A percentile compares a stretch with the other conserved stretches of the same genome.
These are phyloP conservation scores for Cladosporium sp. DNA, from an alignment of 2,329 filamentous ascomycete genomes.

Conservation along the genomic window DNA sequence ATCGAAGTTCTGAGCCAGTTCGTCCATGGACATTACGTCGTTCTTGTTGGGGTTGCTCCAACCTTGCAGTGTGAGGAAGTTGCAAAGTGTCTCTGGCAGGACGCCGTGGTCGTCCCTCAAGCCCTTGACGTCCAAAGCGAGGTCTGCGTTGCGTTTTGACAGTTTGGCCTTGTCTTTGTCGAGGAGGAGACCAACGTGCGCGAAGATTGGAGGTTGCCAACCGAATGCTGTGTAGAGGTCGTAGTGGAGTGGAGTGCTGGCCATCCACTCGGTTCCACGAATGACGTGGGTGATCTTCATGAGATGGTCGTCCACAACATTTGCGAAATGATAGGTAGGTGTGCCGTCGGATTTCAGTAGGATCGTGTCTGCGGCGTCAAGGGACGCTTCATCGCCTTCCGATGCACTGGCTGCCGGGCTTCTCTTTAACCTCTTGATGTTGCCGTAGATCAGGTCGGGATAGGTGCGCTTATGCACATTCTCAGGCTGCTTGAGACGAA, in stretches of 20 bases:
- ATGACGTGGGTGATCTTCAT: slow-evolving; percentile 98
- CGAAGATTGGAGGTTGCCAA: slow-evolving; percentile 52
- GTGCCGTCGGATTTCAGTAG: slow-evolving; percentile 88
- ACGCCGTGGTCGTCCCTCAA: slow-evolving; percentile 60
- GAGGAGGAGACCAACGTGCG: slow-evolving; percentile 52
- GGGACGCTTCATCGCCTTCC: slow-evolving; percentile 36
- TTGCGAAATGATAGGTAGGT: slow-evolving; percentile 95
- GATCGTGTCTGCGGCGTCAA: slow-evolving; percentile 77
- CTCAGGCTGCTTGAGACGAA: slow-evolving; percentile 71
- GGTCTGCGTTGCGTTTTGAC: slow-evolving; percentile 69
- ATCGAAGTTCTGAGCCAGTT: slow-evolving; percentile 74
- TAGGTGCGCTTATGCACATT: slow-evolving; percentile 61
- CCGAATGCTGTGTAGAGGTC: slow-evolving; percentile 55
- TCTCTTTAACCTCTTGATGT: slow-evolving; percentile 50
- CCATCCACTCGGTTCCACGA: slow-evolving; percentile 93
- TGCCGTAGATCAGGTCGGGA: slow-evolving; percentile 78
- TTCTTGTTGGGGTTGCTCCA: slow-evolving; percentile 71
- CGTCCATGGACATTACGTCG: slow-evolving; percentile 71
- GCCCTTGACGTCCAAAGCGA: slow-evolving; percentile 60
- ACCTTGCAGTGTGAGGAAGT: slow-evolving; percentile 83
- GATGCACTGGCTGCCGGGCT: slow-evolving; percentile 33
- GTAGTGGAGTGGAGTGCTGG: slow-evolving; percentile 81
- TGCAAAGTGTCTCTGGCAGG: slow-evolving; percentile 66
- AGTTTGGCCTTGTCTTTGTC: slow-evolving; percentile 53
- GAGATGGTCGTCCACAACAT: slow-evolving; percentile 91